A percentile compares a stretch with the other conserved stretches of the same genome.
These are phyloP conservation scores for Colletotrichum agaves DNA, from an alignment of 2,329 filamentous ascomycete species.

Conservation along the genomic window DNA sequence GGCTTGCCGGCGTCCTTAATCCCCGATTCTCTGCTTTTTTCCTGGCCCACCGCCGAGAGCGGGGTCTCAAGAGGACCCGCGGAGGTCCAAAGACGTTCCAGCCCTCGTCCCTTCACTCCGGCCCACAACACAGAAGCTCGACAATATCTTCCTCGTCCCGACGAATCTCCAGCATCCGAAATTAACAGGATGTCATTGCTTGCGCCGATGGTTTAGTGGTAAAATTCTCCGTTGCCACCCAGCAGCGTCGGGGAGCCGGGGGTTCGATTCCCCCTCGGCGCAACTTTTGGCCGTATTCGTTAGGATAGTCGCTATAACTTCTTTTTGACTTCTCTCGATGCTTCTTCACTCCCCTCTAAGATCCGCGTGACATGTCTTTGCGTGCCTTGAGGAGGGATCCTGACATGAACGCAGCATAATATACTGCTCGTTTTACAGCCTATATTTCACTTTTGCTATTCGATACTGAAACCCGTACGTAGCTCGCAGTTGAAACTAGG, in stretches of 20 bases:
- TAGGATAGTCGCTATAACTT: background rate
- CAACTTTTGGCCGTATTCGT: background rate
- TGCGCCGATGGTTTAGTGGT: constrained; percentile 26
- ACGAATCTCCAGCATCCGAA: background rate
- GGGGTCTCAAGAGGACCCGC: background rate
- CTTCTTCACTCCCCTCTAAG: no score
- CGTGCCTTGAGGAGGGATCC: no score
- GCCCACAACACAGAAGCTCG: background rate
- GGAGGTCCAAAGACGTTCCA: background rate
- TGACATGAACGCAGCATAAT: no score
- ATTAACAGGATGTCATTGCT: background rate
- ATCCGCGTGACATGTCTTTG: no score
- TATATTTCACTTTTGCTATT: no score
- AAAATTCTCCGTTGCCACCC: constrained; percentile 24
- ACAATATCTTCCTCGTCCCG: background rate
- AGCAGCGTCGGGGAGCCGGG: constrained; percentile 26
- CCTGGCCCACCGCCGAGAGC: background rate
- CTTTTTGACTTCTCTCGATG: background rate
- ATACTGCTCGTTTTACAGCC: no score
- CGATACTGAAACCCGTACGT: no score
- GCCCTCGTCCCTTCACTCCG: constrained; percentile 7
- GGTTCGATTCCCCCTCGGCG: constrained; percentile 27
- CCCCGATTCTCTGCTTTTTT: background rate
- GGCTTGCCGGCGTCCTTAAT: no score
- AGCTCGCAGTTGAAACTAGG: no score